A percentile compares a stretch with the other conserved stretches of the same genome.
Conservation (phyloP, 2,329 filamentous ascomycete genomes). For the Dryadomyces quercus-mongolicae region DNA sequence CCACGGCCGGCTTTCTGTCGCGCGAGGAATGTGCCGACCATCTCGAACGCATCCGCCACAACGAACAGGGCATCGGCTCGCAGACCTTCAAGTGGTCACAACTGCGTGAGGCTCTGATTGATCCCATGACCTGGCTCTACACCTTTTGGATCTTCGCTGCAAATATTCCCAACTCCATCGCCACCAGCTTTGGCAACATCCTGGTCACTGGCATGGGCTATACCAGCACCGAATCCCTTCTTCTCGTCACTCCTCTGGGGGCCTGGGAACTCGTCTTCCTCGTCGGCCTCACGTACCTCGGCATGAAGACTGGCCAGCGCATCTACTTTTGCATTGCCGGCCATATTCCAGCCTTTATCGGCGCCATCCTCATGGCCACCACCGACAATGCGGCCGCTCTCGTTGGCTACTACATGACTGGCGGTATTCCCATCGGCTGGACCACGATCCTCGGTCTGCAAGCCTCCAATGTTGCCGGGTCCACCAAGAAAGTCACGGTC, state of each 20-base stretch:
- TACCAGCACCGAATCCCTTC: not conserved
- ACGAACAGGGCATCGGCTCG: conserved; percentile 21
- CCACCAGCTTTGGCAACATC: conserved; percentile 9
- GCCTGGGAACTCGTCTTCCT: conserved; percentile 5
- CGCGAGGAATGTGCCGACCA: conserved; percentile 16
- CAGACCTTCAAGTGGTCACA: conserved; percentile 7
- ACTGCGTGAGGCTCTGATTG: conserved; percentile 8
- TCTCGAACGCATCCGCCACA: conserved; percentile 21
- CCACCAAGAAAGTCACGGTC: conserved; percentile 46
- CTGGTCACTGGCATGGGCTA: conserved; percentile 10
- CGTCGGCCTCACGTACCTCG: not conserved
- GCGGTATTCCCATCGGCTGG: conserved; percentile 2
- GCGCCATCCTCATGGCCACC: conserved; percentile 3
- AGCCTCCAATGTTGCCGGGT: conserved; percentile 39
- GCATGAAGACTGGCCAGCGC: not conserved
- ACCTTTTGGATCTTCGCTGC: conserved; percentile 9
- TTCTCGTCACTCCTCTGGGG: conserved; percentile 9
- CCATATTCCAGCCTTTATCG: conserved; percentile 1
- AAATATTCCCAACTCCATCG: conserved; percentile 11
- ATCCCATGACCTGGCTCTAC: conserved; percentile 12
- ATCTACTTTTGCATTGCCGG: not conserved
- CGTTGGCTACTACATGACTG: conserved; percentile 3
- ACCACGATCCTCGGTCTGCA: conserved; percentile 3
- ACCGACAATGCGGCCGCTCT: not conserved
- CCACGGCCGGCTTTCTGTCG: conserved; percentile 22